These are phyloP conservation scores for Venturia nashicola DNA, from an alignment of 2,329 filamentous ascomycete genomes.

Conservation along the genomic window DNA sequence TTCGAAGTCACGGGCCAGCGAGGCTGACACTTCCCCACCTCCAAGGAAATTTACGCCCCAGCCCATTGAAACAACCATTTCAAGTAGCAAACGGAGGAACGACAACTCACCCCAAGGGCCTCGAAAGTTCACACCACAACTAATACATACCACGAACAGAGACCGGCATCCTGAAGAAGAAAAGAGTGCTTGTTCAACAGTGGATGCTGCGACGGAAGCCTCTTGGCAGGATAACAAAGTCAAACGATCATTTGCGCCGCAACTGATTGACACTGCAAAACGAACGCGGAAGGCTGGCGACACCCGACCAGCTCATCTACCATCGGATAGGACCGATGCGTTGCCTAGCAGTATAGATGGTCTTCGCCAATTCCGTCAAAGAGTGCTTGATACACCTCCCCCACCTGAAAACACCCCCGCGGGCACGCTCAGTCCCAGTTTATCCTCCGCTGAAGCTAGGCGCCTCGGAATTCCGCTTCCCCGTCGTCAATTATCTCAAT, in stretches of 20 bases:
- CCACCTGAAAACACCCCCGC: conserved; percentile 14
- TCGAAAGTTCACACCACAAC: conserved; percentile 19
- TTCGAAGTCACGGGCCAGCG: conserved; percentile 15
- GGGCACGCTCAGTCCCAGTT: not conserved
- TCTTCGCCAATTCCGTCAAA: conserved; percentile 8
- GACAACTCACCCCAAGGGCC: not conserved
- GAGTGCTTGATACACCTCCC: conserved; percentile 14
- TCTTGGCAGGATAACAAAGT: not conserved
- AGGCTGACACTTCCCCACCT: conserved; percentile 10
- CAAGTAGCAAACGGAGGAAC: conserved; percentile 14
- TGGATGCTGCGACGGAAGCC: not conserved
- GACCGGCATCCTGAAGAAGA: not conserved
- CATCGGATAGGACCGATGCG: conserved; percentile 61
- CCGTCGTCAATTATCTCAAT: conserved; percentile 17
- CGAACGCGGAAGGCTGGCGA: conserved; percentile 58
- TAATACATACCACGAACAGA: conserved; percentile 17
- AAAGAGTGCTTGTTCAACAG: not conserved
- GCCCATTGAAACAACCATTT: conserved; percentile 25
- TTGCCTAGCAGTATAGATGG: conserved; percentile 33
- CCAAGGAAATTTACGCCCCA: conserved; percentile 35
- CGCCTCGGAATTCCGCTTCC: conserved; percentile 19
- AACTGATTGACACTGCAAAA: conserved; percentile 69
- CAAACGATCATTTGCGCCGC: conserved; percentile 53
- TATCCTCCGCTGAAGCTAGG: conserved; percentile 14
- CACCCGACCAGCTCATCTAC: conserved; percentile 46